Evolutionary conservation across 371 early-diverging fungal species (phyloP).

Genomic region (Mucor irregularis): DNA sequence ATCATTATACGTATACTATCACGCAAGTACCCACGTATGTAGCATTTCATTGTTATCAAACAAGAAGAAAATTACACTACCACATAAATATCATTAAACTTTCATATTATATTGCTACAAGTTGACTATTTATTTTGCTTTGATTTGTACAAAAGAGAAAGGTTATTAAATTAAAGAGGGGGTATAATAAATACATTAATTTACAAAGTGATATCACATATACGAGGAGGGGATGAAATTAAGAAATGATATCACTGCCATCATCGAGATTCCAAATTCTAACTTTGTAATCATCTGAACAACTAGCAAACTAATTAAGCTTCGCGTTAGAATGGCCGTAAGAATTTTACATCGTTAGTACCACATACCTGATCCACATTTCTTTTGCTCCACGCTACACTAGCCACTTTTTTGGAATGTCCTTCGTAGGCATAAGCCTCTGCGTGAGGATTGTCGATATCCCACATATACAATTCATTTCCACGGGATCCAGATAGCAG

Average conservation of each 20-base stretch:
- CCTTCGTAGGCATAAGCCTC: conserved; percentile 26
- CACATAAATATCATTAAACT: too few species aligned
- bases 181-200: neutral
- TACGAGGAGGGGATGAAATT: neutral
- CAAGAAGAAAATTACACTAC: too few species aligned
- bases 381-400: conserved; percentile 36
- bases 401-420: conserved; percentile 32
- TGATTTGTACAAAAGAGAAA: too few species aligned
- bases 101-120: too few species aligned
- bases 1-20: neutral
- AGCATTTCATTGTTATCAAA: too few species aligned
- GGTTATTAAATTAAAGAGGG: neutral
- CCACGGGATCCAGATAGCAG: conserved; percentile 36
- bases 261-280: conserved; percentile 37
- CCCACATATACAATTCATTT: conserved; percentile 34
- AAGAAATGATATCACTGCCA: neutral
- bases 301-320: conserved; percentile 36
- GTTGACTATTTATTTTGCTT: too few species aligned
- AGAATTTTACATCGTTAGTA: neutral
- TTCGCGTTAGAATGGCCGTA: neutral
- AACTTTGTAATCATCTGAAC: conserved; percentile 41
- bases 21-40: too few species aligned
- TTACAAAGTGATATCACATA: neutral
- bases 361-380: conserved; percentile 20
- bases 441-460: conserved; percentile 23